Conservation (phyloP, 2,329 filamentous ascomycete genomes). For the Cadophora malorum region DNA sequence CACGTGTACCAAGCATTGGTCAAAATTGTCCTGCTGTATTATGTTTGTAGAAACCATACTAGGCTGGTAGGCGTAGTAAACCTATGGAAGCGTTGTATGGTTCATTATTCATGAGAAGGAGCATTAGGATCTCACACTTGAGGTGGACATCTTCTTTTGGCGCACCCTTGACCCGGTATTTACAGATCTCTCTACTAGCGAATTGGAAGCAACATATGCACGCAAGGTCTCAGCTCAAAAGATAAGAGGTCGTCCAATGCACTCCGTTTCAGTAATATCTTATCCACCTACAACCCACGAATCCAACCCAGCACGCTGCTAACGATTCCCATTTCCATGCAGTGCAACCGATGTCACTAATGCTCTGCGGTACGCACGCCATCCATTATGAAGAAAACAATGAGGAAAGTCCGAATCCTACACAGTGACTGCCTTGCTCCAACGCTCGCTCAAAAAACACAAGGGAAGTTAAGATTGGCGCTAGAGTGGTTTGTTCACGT, state of each 20-base stretch:
- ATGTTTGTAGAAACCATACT: background rate
- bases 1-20: background rate
- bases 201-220: background rate
- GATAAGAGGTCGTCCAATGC: conserved; percentile 15
- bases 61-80: background rate
- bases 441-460: conserved; percentile 15
- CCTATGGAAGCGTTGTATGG: too few species aligned
- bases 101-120: too few species aligned
- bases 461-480: conserved; percentile 19
- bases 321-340: conserved; percentile 21
- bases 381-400: conserved; percentile 3
- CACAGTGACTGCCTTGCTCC: conserved; percentile 15
- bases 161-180: background rate
- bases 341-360: conserved; percentile 15
- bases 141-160: too few species aligned
- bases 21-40: background rate
- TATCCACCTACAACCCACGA: conserved; percentile 17
- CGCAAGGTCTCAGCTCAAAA: background rate
- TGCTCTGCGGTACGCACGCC: background rate
- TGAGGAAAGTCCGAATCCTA: conserved; percentile 18
- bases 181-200: background rate
- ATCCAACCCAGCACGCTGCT: conserved; percentile 23
- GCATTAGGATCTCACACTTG: too few species aligned
- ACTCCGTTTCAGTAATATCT: conserved; percentile 16
- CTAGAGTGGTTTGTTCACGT: conserved; percentile 11